Evolutionary conservation across 2,329 filamentous ascomycete species (phyloP).

Genomic region (Diplocarpon mali): DNA sequence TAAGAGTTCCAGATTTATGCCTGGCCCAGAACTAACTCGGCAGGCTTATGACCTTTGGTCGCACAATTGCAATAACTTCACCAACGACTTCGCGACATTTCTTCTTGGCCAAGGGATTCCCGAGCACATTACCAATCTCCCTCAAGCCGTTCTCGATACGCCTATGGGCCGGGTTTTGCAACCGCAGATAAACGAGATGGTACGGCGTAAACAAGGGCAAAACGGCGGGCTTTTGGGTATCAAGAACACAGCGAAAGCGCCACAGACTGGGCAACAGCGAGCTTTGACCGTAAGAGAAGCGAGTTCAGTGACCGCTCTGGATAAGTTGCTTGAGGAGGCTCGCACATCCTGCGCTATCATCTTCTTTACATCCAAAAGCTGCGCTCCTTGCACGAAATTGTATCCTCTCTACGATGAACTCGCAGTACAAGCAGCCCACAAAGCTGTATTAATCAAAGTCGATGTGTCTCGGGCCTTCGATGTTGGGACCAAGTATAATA

Average conservation of each 20-base stretch:
- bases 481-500: slow-evolving; percentile 51
- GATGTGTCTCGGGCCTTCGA: slow-evolving; percentile 60
- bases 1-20: slow-evolving; percentile 24
- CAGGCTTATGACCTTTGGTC: slow-evolving; percentile 74
- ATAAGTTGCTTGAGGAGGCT: slow-evolving; percentile 48
- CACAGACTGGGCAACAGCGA: slow-evolving; percentile 13
- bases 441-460: slow-evolving; percentile 68
- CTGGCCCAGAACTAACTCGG: slow-evolving; percentile 4
- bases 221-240: slow-evolving; percentile 29
- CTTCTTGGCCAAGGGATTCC: slow-evolving; percentile 83
- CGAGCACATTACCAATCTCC: slow-evolving; percentile 73
- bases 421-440: slow-evolving; percentile 58
- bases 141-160: slow-evolving; percentile 72
- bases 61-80: slow-evolving; percentile 98
- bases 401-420: slow-evolving; percentile 76
- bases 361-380: slow-evolving; percentile 88
- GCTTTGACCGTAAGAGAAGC: slow-evolving; percentile 48
- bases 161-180: slow-evolving; percentile 82
- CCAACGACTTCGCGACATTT: slow-evolving; percentile 84
- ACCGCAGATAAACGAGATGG: slow-evolving; percentile 58
- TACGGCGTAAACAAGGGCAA: slow-evolving; percentile 44
- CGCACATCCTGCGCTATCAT: slow-evolving; percentile 62
- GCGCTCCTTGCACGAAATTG: slow-evolving; percentile 70
- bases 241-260: slow-evolving; percentile 8
- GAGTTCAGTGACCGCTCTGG: slow-evolving; percentile 46